Base-by-base conservation (phyloP, 2,329 filamentous ascomycete species). In the Penicillium sp. region DNA sequence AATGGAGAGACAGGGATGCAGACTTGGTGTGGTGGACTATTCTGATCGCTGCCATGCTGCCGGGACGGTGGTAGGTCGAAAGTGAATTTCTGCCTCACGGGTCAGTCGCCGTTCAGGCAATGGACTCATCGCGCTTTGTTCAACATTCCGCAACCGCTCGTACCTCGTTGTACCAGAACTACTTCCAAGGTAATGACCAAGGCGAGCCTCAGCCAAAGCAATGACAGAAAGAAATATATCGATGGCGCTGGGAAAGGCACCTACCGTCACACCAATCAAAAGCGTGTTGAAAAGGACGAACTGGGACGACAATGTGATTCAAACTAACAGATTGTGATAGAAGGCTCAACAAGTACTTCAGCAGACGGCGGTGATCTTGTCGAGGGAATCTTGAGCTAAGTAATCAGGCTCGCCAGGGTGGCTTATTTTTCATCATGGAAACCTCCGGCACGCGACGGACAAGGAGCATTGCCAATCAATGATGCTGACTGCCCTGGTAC, bases 1-100 rank as follows among this genome's bases (percentile, higher is more conserved):
- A 85, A 65, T 55, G 74, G 70, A 49, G 60, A 59, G 43, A 59
- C 31, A 40, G 46, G n/a, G 43, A 29, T 26, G 51, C 60, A 43
- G 39, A 59, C 1, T 38, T 37, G n/a, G 31, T 20, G 3, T 13
- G 52, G 26, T 57, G 35, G 26, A 61, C 53, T 37, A 66, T 68
- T 69, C 63, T 72, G 55, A 69, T 63, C 31, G 67, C 63, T 31
- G 69, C 56, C 70, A 72, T 68, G 26, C 51, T 48, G 20, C 38
- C 4, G 10, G 18, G 9, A 8, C 1, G 8, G 9, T n/a, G 1
- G 10, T 7, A 20, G 1, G 14, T 16, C 5, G 26, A 16, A 7
- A 4, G 11, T 24, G 5, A 13, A 3, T 20, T 49, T 24, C 53
- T 50, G 16, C 31, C 26, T 5, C 5, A 22, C 1, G 18, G 4